Conservation (phyloP, 768 basidiomycete species). For the Naematelia aurantialba region DNA sequence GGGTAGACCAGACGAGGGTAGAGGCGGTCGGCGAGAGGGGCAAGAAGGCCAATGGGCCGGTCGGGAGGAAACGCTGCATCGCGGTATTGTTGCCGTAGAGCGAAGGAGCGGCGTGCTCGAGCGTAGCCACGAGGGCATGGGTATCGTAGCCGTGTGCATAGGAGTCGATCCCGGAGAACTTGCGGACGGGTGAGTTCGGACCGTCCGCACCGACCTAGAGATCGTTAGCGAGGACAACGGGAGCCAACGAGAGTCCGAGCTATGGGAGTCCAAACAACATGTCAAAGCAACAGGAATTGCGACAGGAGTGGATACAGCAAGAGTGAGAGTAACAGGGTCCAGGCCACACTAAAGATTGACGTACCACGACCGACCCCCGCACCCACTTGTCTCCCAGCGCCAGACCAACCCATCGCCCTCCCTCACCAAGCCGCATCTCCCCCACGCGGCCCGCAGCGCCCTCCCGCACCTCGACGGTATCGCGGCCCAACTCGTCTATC, state of each 20-base stretch:
- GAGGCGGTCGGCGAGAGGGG: slow-evolving; percentile 74
- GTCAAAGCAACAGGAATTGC: too few species aligned
- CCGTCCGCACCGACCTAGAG: slow-evolving; percentile 88
- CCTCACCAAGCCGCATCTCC: slow-evolving; percentile 60
- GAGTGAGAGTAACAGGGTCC: not conserved
- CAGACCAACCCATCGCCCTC: slow-evolving; percentile 75
- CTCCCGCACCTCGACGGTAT: slow-evolving; percentile 64
- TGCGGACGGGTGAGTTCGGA: slow-evolving; percentile 85
- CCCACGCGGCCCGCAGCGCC: slow-evolving; percentile 63
- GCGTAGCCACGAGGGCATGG: slow-evolving; percentile 83
- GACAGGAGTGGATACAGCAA: too few species aligned
- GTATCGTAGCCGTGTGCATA: slow-evolving; percentile 90
- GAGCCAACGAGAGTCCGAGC: not conserved
- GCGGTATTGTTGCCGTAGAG: slow-evolving; percentile 64
- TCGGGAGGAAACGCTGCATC: slow-evolving; percentile 90
- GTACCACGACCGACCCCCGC: slow-evolving; percentile 70
- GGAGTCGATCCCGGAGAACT: slow-evolving; percentile 76
- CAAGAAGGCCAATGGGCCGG: slow-evolving; percentile 92
- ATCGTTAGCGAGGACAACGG: not conserved
- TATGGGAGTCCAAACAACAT: slow-evolving; percentile 1
- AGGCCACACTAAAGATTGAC: slow-evolving; percentile 25
- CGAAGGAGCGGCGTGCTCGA: slow-evolving; percentile 64
- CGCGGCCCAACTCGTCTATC: slow-evolving; percentile 53
- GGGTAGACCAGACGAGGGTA: slow-evolving; percentile 92
- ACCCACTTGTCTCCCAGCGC: slow-evolving; percentile 62